Conservation (phyloP, 768 basidiomycete genomes). For the Serpula lacrymans region DNA sequence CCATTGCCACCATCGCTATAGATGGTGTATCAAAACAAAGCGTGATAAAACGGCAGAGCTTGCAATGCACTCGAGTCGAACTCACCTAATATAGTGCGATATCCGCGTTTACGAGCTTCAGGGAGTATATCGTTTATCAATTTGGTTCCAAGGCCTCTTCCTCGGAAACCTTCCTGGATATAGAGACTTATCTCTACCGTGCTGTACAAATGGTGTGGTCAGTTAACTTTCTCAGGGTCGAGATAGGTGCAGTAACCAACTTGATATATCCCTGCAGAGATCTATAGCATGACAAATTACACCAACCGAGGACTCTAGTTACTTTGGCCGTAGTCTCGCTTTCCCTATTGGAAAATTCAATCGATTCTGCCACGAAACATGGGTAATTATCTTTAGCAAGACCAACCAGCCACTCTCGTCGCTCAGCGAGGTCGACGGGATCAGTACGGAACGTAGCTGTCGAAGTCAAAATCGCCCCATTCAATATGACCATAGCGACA, state of each 20-base stretch:
- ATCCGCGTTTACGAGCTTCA: slow-evolving; percentile 1
- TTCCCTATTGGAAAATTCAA: background rate
- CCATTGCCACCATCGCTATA: slow-evolving; percentile 4
- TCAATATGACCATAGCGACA: background rate
- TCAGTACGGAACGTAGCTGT: background rate
- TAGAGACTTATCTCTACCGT: slow-evolving; percentile 4
- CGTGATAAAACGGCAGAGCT: background rate
- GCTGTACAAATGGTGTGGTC: too few species aligned
- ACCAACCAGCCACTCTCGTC: background rate
- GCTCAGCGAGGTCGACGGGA: background rate
- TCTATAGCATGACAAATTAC: slow-evolving; percentile 1
- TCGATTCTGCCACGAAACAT: slow-evolving; percentile 2
- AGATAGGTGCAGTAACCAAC: background rate
- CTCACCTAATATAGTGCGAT: slow-evolving; percentile 1
- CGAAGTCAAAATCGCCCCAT: background rate
- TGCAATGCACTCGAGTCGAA: too few species aligned
- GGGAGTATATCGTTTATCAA: background rate
- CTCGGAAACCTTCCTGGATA: slow-evolving; percentile 3
- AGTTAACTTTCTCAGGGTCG: too few species aligned
- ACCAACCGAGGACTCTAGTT: slow-evolving; percentile 2
- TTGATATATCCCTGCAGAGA: background rate
- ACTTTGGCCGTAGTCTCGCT: background rate
- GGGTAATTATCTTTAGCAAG: background rate
- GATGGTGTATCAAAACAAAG: background rate
- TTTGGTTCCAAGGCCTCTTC: background rate